phyloP scores from a whole-genome alignment of 495 filamentous ascomycete genomes.

The Oidiodendron maius region DNA sequence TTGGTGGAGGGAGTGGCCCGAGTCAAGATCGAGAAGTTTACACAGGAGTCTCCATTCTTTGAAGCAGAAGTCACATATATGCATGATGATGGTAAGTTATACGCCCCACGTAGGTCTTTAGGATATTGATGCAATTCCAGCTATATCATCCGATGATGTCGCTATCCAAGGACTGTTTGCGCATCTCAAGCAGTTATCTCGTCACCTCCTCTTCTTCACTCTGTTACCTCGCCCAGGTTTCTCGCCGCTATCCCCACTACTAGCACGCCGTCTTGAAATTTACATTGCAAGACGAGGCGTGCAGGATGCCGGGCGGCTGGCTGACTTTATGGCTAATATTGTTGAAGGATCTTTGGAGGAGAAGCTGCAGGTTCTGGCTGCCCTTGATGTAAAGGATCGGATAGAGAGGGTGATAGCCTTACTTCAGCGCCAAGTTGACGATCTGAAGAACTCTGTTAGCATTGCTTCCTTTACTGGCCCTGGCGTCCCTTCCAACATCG shows the following conservation, averaged over 20 bases:
- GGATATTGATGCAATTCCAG: conserved; percentile 23
- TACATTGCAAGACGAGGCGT: conserved; percentile 75
- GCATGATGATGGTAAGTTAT: conserved; percentile 48
- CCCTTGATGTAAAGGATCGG: conserved; percentile 69
- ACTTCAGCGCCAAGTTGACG: conserved; percentile 69
- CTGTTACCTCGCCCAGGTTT: conserved; percentile 58
- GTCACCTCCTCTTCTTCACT: conserved; percentile 74
- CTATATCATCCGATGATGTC: conserved; percentile 38
- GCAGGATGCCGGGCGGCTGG: conserved; percentile 76
- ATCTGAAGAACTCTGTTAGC: conserved; percentile 75
- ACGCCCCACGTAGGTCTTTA: neutral
- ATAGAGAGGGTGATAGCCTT: conserved; percentile 76
- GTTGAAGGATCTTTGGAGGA: conserved; percentile 82
- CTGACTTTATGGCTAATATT: conserved; percentile 93
- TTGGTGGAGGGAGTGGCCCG: conserved; percentile 81
- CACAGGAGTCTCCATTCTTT: conserved; percentile 77
- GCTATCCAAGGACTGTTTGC: conserved; percentile 64
- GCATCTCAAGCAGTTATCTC: conserved; percentile 72
- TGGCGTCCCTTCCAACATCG: conserved; percentile 44
- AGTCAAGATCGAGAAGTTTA: conserved; percentile 66
- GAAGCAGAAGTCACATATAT: conserved; percentile 63
- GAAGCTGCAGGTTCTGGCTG: conserved; percentile 74
- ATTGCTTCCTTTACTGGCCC: conserved; percentile 65
- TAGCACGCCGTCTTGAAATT: conserved; percentile 76
- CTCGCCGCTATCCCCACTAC: conserved; percentile 68